Evolutionary conservation across 2,329 filamentous ascomycete species (phyloP), one percentile per base, ranked within the genome.

Genomic region (Aspergillus unguis): DNA sequence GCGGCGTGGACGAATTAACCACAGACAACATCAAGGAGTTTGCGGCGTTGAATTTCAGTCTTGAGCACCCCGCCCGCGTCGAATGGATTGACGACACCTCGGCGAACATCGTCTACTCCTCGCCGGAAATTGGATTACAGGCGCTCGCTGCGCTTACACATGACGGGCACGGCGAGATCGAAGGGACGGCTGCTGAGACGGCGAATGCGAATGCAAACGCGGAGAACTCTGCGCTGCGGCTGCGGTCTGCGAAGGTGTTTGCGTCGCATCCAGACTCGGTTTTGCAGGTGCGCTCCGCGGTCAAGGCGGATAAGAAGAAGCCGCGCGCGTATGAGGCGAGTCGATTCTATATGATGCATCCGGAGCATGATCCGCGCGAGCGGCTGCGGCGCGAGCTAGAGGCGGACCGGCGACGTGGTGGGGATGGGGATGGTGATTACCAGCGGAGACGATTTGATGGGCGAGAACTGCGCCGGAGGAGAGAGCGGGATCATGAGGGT

Each of bases 31-130:
- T 97, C 62, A 86, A 87, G 62, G 77, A 81, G 54, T 96, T 91
- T 63, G 83, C 90, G 6, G 73, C 77, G 44, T 80, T 88, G 57
- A 82, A 94, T 69, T 90, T 82, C 64, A 74, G 78, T 33, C 68
- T 71, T 10, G 77, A 79, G 50, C 65, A 75, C 48, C 77, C 85
- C 52, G 76, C 81, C 51, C 80, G 82, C 56, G 78, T 96, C 58
- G 91, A 97, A 74, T 99, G 94, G 94, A 90, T 99, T 60, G 90
- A 97, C 69, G 94, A 99, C 71, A 85, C 84, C 5, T 92, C 90
- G 0, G 90, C 90, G 57, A 97, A 97, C 67, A 77, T 96, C 48
- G 72, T 95, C 48, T 97, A 94, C 74, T 76, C 77, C 52, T 78
- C 75, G 33, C 65, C 76, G 9, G 75, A 80, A 41, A 71, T 79